Base-by-base conservation (phyloP, 306 rosid genomes). In the Cucumis cinereus region DNA sequence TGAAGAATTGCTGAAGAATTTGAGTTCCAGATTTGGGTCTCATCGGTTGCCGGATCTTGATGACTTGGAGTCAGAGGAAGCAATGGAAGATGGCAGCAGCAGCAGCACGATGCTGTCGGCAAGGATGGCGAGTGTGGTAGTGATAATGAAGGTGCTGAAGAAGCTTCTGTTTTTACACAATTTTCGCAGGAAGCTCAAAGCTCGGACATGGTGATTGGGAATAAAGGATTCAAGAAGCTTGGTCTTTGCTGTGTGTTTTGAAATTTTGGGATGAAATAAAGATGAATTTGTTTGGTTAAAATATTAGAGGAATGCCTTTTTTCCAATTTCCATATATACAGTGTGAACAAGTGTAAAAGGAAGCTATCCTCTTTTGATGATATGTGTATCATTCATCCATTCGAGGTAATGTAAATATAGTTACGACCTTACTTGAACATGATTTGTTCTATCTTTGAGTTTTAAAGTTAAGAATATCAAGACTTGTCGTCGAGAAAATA, bases 81-180 rank as follows among this genome's bases (percentile, higher is more conserved):
- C 45, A 17, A 36, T 15, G 45, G 43, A 35, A 13, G 16, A 3
- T 4, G 20, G 78, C 40, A 16, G 41, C 41, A 13, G 78, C 40
- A 16, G 41, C 41, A 14, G 43, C 17, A 58, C 79, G 1, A 3
- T 76, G 22, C 14, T 77, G 59, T 17, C 85, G 22, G 7, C 63
- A 56, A 81, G 61, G 22, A 87, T 63, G 81, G 77, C 83, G 55
- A 30, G 84, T 47, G 77, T 84, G 84, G 81, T 84, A 70, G 69
- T 76, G 40, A 61, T 88, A 38, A 35, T 81, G 73, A 88, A 86
- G 84, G 86, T 81, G 33, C 68, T 88, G n/a, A 86, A 81, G 83
- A 88, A 84, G 62, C 64, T 88, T 74, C 81, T 85, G 77, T 77
- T 80, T 49, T 41, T 77, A 33, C 88, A 77, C 17, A 83, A 49